Evolutionary conservation across 371 early-diverging fungal genomes (phyloP).

Genomic region (Circinella minor): DNA sequence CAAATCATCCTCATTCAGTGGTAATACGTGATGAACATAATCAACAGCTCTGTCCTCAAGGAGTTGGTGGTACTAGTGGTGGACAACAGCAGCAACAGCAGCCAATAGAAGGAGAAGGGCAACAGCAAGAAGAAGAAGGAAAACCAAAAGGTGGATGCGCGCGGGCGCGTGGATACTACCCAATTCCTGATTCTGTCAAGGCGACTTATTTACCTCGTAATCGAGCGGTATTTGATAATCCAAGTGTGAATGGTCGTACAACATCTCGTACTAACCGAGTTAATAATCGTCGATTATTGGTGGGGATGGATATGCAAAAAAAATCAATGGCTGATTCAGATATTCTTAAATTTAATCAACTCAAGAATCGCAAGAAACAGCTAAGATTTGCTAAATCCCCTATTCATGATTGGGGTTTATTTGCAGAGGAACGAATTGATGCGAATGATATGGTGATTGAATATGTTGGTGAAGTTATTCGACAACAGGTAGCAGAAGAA

Average conservation of each 20-base stretch:
- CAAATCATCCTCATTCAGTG: neutral
- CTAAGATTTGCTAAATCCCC: conserved; percentile 87
- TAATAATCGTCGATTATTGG: conserved; percentile 66
- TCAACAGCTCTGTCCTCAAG: too few species aligned
- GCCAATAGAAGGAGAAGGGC: conserved; percentile 9
- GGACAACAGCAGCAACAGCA: too few species aligned
- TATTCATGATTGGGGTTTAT: conserved; percentile 98
- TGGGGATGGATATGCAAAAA: conserved; percentile 56
- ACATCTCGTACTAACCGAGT: conserved; percentile 64
- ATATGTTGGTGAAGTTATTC: conserved; percentile 98
- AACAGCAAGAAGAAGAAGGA: neutral
- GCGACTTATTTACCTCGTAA: conserved; percentile 64
- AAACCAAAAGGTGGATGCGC: conserved; percentile 72
- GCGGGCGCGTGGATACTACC: conserved; percentile 77
- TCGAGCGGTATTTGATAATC: conserved; percentile 45
- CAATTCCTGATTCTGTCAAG: conserved; percentile 71
- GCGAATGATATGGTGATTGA: conserved; percentile 96
- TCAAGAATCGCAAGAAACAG: conserved; percentile 87
- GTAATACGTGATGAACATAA: conserved; percentile 9
- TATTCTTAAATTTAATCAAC: conserved; percentile 85
- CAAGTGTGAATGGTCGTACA: conserved; percentile 36
- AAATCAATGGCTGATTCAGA: conserved; percentile 62
- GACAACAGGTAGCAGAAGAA: conserved; percentile 94
- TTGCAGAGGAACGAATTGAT: conserved; percentile 90
- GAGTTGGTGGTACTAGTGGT: too few species aligned